Percentiles rank a stretch among this genome's conserved stretches.
phyloP scores from a whole-genome alignment of 2,329 filamentous ascomycete species.

The Alternaria hordeiaustralica region DNA sequence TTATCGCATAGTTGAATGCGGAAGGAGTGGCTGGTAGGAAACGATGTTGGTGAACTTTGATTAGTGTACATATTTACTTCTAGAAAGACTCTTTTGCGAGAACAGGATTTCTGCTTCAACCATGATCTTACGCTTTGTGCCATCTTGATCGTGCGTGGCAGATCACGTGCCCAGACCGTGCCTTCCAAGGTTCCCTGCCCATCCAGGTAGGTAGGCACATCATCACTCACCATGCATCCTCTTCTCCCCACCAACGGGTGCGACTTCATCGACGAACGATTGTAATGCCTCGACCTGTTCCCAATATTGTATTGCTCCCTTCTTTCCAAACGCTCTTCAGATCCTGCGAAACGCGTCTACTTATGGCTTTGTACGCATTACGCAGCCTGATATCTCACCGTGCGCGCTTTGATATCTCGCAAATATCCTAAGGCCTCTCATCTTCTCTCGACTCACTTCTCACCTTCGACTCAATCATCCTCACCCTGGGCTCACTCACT shows the following conservation, averaged over 20 bases:
- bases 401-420: no score
- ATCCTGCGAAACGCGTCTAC: neutral
- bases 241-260: neutral
- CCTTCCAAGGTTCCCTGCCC: neutral
- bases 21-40: neutral
- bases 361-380: neutral
- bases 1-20: neutral
- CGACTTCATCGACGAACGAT: neutral
- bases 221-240: neutral
- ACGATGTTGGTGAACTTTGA: neutral
- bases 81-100: neutral
- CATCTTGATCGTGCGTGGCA: no score
- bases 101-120: neutral
- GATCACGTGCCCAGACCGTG: neutral
- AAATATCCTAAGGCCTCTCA: no score
- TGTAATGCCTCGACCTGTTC: neutral
- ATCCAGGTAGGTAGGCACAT: neutral
- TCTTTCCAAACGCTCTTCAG: no score
- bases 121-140: neutral
- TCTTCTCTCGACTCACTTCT: neutral
- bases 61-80: neutral
- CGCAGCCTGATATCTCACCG: neutral
- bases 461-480: no score
- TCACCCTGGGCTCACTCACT: neutral
- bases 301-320: no score